Evolutionary conservation across 257 asterid species (phyloP).

Genomic region (Nicotiana tabacum): DNA sequence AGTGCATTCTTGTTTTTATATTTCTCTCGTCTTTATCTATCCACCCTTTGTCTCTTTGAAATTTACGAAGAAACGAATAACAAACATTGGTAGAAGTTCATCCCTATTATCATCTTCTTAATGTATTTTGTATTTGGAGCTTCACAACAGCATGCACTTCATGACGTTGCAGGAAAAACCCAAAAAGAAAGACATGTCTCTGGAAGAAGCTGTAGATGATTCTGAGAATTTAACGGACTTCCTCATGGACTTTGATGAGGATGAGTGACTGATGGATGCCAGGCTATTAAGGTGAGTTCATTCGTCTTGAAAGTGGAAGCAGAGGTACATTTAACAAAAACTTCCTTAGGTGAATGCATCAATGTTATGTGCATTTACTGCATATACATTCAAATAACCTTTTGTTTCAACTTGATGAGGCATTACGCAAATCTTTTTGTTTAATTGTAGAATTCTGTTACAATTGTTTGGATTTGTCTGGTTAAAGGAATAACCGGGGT

Average conservation of each 20-base stretch:
- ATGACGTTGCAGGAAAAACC: conserved; percentile 44
- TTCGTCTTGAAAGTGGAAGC: background rate
- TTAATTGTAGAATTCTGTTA: background rate
- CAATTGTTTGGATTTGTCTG: background rate
- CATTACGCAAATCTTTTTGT: background rate
- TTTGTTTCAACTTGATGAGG: background rate
- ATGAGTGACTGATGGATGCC: conserved; percentile 17
- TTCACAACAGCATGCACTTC: conserved; percentile 6
- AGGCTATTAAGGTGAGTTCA: conserved; percentile 7
- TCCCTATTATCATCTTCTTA: background rate
- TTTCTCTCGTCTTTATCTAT: background rate
- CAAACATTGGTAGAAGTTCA: background rate
- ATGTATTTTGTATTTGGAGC: background rate
- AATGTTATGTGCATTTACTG: background rate
- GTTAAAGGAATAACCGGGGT: background rate
- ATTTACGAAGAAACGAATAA: background rate
- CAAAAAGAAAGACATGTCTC: conserved; percentile 50
- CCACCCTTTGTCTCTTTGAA: background rate
- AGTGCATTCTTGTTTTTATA: background rate
- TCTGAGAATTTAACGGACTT: conserved; percentile 91
- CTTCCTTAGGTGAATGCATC: background rate
- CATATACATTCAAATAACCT: background rate
- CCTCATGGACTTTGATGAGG: conserved; percentile 63
- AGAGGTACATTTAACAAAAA: background rate
- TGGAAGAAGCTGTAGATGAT: conserved; percentile 86